These are phyloP conservation scores for Pisolithus marmoratus DNA, from an alignment of 768 basidiomycete species.

Conservation along the genomic window DNA sequence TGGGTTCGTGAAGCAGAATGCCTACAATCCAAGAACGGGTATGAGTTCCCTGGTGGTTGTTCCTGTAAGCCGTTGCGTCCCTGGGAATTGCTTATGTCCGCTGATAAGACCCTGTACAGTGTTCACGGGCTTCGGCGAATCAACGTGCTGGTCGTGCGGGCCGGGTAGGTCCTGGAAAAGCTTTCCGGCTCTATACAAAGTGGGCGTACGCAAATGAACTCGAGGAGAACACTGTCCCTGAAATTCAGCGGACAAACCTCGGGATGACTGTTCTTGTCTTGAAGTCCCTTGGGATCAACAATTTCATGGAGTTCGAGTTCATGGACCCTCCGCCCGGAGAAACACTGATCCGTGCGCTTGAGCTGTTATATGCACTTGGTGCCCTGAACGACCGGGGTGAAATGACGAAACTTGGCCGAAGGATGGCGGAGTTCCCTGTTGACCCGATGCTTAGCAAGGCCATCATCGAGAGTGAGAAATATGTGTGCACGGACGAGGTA, in stretches of 20 bases:
- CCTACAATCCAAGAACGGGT: slow-evolving; percentile 96
- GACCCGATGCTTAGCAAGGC: slow-evolving; percentile 97
- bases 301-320: slow-evolving; percentile 97
- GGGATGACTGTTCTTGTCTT: slow-evolving; percentile 92
- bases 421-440: slow-evolving; percentile 99
- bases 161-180: slow-evolving; percentile 95
- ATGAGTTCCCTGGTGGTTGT: slow-evolving; percentile 97
- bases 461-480: slow-evolving; percentile 93
- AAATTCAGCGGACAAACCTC: slow-evolving; percentile 98
- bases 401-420: slow-evolving; percentile 90
- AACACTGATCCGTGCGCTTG: slow-evolving; percentile 91
- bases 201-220: slow-evolving; percentile 97
- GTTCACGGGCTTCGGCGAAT: slow-evolving; percentile 95
- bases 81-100: neutral
- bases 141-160: slow-evolving; percentile 97
- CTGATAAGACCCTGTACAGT: slow-evolving; percentile 39
- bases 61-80: slow-evolving; percentile 55
- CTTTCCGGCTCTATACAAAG: slow-evolving; percentile 98
- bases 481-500: slow-evolving; percentile 94
- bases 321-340: slow-evolving; percentile 98
- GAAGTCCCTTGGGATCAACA: slow-evolving; percentile 97
- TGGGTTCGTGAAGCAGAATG: slow-evolving; percentile 98
- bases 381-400: slow-evolving; percentile 96
- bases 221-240: slow-evolving; percentile 95
- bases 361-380: slow-evolving; percentile 90